Evolutionary conservation across 208 protist species (phyloP).

Genomic region (Leishmania tarentolae): DNA sequence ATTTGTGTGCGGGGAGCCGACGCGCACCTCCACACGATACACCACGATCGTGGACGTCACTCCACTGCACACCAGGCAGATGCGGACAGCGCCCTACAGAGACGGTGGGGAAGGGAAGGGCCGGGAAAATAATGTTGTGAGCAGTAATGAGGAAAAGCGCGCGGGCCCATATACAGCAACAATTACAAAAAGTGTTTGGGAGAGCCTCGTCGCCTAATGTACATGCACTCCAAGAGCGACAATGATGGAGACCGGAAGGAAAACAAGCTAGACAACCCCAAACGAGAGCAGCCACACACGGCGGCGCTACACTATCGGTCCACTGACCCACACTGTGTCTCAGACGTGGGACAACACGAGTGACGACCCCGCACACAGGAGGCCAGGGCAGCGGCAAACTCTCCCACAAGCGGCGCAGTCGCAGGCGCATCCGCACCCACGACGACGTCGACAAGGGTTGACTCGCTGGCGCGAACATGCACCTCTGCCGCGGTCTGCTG

Average conservation of each 20-base stretch:
- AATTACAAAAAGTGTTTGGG: neutral
- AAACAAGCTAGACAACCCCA: neutral
- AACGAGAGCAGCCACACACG: neutral
- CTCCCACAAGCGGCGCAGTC: neutral
- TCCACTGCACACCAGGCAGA: neutral
- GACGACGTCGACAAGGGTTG: slow-evolving; percentile 19
- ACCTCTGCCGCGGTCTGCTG: slow-evolving; percentile 36
- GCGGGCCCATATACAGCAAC: neutral
- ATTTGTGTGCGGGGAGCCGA: too few species aligned
- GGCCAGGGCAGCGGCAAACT: slow-evolving; percentile 6
- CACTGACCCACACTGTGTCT: neutral
- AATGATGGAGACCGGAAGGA: neutral
- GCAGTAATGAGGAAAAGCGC: neutral
- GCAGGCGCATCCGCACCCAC: slow-evolving; percentile 9
- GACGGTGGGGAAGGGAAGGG: neutral
- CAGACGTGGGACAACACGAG: neutral
- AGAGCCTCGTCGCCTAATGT: neutral
- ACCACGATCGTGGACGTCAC: neutral
- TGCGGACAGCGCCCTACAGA: neutral
- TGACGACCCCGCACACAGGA: slow-evolving; percentile 3
- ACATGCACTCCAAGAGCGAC: neutral
- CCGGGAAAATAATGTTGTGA: neutral
- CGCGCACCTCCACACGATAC: neutral
- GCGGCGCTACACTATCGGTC: neutral
- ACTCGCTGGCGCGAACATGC: slow-evolving; percentile 20